Evolutionary conservation across 2,329 filamentous ascomycete species (phyloP).

Genomic region (Coniella lustricola): DNA sequence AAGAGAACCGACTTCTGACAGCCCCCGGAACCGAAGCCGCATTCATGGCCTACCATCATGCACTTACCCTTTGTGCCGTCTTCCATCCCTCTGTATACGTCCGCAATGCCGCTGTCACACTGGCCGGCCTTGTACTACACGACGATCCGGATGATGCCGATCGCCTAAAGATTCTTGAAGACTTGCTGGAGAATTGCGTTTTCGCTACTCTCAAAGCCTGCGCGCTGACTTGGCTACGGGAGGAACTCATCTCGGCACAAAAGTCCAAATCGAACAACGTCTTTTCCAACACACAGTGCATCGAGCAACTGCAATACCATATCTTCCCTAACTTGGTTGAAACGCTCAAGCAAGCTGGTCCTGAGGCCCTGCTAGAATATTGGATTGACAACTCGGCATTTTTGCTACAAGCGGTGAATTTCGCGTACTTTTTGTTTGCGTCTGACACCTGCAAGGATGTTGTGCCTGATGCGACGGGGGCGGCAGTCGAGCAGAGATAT

Average conservation of each 20-base stretch:
- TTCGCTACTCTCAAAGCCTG: constrained; percentile 56
- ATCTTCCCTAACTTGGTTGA: constrained; percentile 51
- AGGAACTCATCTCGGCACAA: constrained; percentile 48
- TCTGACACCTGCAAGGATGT: constrained; percentile 38
- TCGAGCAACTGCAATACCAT: constrained; percentile 54
- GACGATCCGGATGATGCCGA: constrained; percentile 52
- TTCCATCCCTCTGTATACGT: constrained; percentile 49
- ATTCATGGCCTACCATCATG: constrained; percentile 56
- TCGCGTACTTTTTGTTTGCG: constrained; percentile 49
- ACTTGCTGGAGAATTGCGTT: constrained; percentile 59
- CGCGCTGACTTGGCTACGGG: constrained; percentile 56
- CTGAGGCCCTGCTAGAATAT: constrained; percentile 41
- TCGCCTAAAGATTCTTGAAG: constrained; percentile 54
- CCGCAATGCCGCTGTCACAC: constrained; percentile 46
- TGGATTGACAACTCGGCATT: constrained; percentile 46
- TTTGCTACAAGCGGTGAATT: constrained; percentile 54
- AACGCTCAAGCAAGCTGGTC: constrained; percentile 27
- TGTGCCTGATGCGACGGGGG: constrained; percentile 49
- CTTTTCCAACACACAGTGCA: constrained; percentile 47
- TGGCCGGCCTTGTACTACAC: constrained; percentile 50
- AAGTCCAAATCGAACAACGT: constrained; percentile 17
- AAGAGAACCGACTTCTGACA: constrained; percentile 40
- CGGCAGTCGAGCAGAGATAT: constrained; percentile 52
- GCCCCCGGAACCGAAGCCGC: constrained; percentile 26
- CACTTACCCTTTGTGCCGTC: constrained; percentile 48